phyloP scores from a whole-genome alignment of 495 filamentous ascomycete species.

The Penicillium dipodomyicola region DNA sequence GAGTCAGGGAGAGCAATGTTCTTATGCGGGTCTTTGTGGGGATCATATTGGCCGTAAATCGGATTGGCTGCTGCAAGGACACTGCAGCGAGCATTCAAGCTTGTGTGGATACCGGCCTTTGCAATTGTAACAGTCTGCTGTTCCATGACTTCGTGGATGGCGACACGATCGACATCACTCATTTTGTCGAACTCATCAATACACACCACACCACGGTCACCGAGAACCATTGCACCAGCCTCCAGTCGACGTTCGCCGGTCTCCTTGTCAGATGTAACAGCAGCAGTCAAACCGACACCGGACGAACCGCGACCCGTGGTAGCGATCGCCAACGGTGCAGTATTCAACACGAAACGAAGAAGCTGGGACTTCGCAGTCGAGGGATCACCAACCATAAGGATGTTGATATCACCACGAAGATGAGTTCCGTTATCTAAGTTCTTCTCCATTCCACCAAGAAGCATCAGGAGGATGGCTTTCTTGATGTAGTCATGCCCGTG shows the following conservation, averaged over 20 bases:
- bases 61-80: slow-evolving; percentile 97
- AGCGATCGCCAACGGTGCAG: slow-evolving; percentile 92
- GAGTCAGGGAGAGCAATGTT: slow-evolving; percentile 99
- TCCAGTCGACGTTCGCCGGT: slow-evolving; percentile 93
- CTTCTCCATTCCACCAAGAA: slow-evolving; percentile 98
- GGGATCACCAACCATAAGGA: slow-evolving; percentile 98
- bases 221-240: slow-evolving; percentile 98
- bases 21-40: slow-evolving; percentile 96
- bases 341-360: slow-evolving; percentile 95
- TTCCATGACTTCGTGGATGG: slow-evolving; percentile 99
- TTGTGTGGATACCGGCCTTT: slow-evolving; percentile 98
- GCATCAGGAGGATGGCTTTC: slow-evolving; percentile 94
- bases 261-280: slow-evolving; percentile 95
- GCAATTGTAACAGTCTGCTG: slow-evolving; percentile 99
- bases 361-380: slow-evolving; percentile 98
- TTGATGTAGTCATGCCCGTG: slow-evolving; percentile 98
- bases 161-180: slow-evolving; percentile 96
- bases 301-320: slow-evolving; percentile 97
- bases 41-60: slow-evolving; percentile 97
- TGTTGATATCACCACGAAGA: slow-evolving; percentile 97
- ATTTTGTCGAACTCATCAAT: slow-evolving; percentile 99
- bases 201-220: slow-evolving; percentile 94
- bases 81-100: slow-evolving; percentile 93
- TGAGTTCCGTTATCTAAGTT: slow-evolving; percentile 98
- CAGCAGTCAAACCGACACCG: slow-evolving; percentile 95